Evolutionary conservation across 345 rosid species (phyloP), one percentile per base, ranked within the genome.

Genomic region (Rhodomyrtus tomentosa): DNA sequence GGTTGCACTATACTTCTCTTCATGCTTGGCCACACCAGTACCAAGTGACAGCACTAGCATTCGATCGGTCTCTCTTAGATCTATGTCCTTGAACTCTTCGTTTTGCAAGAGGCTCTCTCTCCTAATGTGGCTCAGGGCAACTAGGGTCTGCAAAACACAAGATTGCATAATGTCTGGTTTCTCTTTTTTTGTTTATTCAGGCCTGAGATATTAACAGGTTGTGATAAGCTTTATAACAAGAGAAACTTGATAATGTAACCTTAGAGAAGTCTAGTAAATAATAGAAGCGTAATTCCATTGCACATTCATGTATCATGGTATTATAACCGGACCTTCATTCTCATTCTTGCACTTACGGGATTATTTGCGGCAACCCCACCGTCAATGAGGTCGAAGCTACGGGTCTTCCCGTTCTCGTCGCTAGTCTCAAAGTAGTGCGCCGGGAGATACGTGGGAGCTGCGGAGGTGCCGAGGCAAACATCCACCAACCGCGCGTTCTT

Each of bases 381-480:
- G 45, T 68, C 76, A 18, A 68, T 32, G 24, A 68, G 76, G 18
- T 68, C 76, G 20, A 68, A 68, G 40, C 76, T 32, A 32, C 38
- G 45, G 24, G 40, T 38, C 24, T 68, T 68, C 45, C 76, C 45
- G 11, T 68, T 68, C 24, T 68, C 20, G 11, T 68, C 45, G 16
- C 45, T 68, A 68, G 76, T 68, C 42, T 68, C 49, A 51, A 89
- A 89, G 49, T 24, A 32, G 84, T 86, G 85, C 5, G 88, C 83
- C 42, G 91, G 88, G 15, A 87, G 27, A 83, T 22, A 89, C 1
- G 86, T 84, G 25, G 87, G 89, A 36, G 89, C 91, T 11, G 89
- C 87, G 27, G 90, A 85, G 48, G 89, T 89, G n/a, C 85, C 50
- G 10, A 87, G 14, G 51, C 90, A 87, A 1, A 89, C 36, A 55